Evolutionary conservation across 768 basidiomycete species (phyloP).

Genomic region (Russula sp.): DNA sequence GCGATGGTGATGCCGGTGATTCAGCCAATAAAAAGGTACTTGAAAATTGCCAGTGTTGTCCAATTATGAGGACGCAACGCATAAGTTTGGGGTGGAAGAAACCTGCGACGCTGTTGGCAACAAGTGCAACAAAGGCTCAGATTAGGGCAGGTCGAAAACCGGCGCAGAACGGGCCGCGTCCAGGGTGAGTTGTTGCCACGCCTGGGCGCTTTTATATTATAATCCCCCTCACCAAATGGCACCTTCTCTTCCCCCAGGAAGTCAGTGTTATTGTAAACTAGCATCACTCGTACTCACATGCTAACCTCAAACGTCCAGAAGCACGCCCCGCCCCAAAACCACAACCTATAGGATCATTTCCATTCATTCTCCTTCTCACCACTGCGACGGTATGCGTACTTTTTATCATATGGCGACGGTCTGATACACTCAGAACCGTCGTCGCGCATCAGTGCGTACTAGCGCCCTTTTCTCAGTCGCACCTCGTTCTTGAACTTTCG

Average conservation of each 20-base stretch:
- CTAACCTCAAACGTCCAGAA: slow-evolving; percentile 22
- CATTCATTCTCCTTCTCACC: slow-evolving; percentile 52
- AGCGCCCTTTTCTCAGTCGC: background rate
- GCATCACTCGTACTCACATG: background rate
- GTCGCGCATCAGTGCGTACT: slow-evolving; percentile 58
- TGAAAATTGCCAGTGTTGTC: background rate
- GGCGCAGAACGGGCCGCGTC: slow-evolving; percentile 8
- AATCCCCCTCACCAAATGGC: slow-evolving; percentile 1
- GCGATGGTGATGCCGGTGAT: background rate
- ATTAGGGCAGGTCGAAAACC: slow-evolving; percentile 16
- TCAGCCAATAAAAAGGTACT: background rate
- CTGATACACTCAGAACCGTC: slow-evolving; percentile 49
- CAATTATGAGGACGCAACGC: background rate
- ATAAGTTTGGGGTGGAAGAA: no score
- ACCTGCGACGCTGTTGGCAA: no score
- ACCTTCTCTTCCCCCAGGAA: slow-evolving; percentile 21
- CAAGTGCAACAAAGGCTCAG: no score
- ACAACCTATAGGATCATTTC: slow-evolving; percentile 57
- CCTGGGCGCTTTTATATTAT: no score
- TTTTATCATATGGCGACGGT: slow-evolving; percentile 61
- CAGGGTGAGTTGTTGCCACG: no score
- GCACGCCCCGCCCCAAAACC: slow-evolving; percentile 54
- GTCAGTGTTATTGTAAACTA: slow-evolving; percentile 1
- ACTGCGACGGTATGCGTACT: slow-evolving; percentile 53
- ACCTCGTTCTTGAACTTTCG: no score